Base-by-base conservation (phyloP, 257 asterid genomes). In the Oldenlandia corymbosa region DNA sequence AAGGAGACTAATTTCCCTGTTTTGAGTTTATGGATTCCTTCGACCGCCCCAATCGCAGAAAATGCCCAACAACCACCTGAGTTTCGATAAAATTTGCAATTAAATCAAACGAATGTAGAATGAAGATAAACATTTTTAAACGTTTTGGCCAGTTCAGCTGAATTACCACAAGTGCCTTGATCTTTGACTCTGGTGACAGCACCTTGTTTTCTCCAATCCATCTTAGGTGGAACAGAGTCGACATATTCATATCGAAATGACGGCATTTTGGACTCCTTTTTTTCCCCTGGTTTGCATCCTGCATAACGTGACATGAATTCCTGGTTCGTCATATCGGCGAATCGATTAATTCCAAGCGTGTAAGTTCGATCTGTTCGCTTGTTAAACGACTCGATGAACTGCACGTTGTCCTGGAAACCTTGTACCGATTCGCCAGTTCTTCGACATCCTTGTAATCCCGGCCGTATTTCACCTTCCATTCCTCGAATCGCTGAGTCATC, bases 131-230 rank as follows among this genome's bases (percentile, higher is more conserved):
- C 6, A 34, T 4, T 34, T 34, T 34, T 4, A 9, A 34, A 34
- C 39, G 4, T 34, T 34, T 3, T 34, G 9, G 4, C 9, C 4
- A 3, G 9, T 34, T 34, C 39, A 34, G 39, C 4, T 34, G 39
- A 6, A n/a, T 20, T 49, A 64, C 68, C 60, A 17, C 68, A 64
- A 49, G 47, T 36, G 68, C 68, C 60, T 36, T 50, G 68, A 14
- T 64, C 68, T 28, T 64, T 64, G 4, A 64, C 23, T 32, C 23
- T 26, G 11, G 68, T 64, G 16, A 64, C 68, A 21, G 60, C 68
- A 0, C 68, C 68, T 18, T 64, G 36, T 50, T 64, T 32, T 32
- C 68, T 50, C 68, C 60, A 49, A 34, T 34, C 39, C 39, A 3
- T 34, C 6, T 4, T 3, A 34, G 39, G 39, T 34, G 39, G 39